These are phyloP conservation scores for Nemania serpens DNA, from an alignment of 2,329 filamentous ascomycete species.

Conservation along the genomic window DNA sequence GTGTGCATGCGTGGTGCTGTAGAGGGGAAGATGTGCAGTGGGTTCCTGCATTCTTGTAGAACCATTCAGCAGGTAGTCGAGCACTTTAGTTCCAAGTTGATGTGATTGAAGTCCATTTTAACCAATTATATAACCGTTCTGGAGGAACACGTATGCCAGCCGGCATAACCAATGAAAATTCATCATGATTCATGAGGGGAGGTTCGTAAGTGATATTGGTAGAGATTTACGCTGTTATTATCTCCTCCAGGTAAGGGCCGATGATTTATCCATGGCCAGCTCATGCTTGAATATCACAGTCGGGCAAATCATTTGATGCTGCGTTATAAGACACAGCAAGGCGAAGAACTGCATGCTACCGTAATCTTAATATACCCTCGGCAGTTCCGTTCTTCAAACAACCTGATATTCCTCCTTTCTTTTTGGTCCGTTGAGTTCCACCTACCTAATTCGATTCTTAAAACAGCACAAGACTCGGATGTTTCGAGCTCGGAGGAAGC, in stretches of 20 bases:
- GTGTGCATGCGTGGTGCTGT: too few species aligned
- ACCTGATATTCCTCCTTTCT: not conserved
- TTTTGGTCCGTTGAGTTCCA: constrained; percentile 3
- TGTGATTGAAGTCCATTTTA: not conserved
- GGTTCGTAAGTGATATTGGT: not conserved
- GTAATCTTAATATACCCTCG: not conserved
- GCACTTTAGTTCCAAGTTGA: not conserved
- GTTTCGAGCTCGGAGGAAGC: not conserved
- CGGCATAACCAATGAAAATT: not conserved
- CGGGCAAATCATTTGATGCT: not conserved
- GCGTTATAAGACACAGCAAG: not conserved
- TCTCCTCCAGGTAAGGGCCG: too few species aligned
- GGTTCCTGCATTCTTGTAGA: too few species aligned
- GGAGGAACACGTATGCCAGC: not conserved
- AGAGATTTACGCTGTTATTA: too few species aligned
- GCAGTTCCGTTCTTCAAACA: constrained; percentile 3
- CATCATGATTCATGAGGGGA: not conserved
- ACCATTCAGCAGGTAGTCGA: constrained; percentile 2
- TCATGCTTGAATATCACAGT: not conserved
- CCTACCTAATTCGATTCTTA: constrained; percentile 1
- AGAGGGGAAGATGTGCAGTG: too few species aligned
- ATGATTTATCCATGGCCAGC: not conserved
- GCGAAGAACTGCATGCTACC: not conserved
- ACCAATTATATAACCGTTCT: not conserved
- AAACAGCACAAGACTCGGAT: not conserved